Conservation (phyloP, 129 eudicot species). For the Escallonia herrerae region DNA sequence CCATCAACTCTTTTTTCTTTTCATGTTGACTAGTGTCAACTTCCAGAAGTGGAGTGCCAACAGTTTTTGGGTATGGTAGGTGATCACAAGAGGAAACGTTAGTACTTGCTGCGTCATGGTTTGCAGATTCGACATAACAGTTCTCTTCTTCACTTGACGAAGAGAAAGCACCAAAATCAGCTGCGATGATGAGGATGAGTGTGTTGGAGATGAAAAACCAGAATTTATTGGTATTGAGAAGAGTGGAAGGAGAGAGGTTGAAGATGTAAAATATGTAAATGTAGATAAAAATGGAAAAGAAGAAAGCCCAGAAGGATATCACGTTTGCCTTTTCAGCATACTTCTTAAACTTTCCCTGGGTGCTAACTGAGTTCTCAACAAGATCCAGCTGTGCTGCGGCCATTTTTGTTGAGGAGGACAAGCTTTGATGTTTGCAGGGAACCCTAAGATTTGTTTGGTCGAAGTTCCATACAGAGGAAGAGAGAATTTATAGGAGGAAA, state of each 20-base stretch:
- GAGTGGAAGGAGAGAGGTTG: slow-evolving; percentile 18
- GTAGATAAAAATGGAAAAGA: slow-evolving; percentile 15
- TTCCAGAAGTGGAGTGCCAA: neutral
- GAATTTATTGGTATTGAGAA: slow-evolving; percentile 32
- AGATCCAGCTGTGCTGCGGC: too few relatives aligned
- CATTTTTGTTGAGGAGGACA: too few relatives aligned
- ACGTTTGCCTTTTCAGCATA: slow-evolving; percentile 5
- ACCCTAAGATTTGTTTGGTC: too few relatives aligned
- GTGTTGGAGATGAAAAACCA: slow-evolving; percentile 46
- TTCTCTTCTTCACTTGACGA: slow-evolving; percentile 11
- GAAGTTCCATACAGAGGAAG: too few relatives aligned
- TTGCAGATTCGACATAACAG: slow-evolving; percentile 4
- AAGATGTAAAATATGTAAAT: slow-evolving; percentile 23
- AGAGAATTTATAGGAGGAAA: too few relatives aligned
- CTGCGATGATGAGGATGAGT: slow-evolving; percentile 33
- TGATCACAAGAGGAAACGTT: neutral
- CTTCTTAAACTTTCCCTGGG: too few relatives aligned
- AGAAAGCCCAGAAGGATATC: slow-evolving; percentile 24
- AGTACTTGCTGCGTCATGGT: neutral
- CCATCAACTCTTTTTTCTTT: slow-evolving; percentile 3
- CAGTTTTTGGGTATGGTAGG: neutral
- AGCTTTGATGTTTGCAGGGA: too few relatives aligned
- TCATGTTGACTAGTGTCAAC: slow-evolving; percentile 5
- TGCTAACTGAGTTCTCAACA: too few relatives aligned
- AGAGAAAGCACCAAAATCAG: slow-evolving; percentile 32